Evolutionary conservation across 1,284 basidiomycete genomes (phyloP).

Genomic region (Cryptococcus amylolentus): DNA sequence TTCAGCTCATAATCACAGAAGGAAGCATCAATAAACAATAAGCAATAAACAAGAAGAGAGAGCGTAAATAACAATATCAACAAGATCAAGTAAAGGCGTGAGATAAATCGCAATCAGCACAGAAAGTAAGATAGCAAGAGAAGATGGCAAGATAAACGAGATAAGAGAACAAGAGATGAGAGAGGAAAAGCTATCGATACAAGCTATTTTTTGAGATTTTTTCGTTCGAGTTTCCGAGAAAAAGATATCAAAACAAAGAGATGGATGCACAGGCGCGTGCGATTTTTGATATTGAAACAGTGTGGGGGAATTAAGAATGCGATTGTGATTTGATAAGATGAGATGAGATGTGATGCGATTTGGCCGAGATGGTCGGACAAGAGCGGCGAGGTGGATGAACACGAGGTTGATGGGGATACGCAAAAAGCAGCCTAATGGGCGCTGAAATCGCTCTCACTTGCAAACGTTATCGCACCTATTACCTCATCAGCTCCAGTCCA

Average conservation of each 20-base stretch:
- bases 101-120: too few species aligned
- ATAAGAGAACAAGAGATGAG: too few species aligned
- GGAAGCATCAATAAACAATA: too few species aligned
- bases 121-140: too few species aligned
- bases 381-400: neutral
- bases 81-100: too few species aligned
- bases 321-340: neutral
- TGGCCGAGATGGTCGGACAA: neutral
- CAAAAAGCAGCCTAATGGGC: neutral
- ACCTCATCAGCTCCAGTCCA: neutral
- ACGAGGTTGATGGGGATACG: neutral
- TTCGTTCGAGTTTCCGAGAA: neutral
- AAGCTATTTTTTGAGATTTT: neutral
- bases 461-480: conserved; percentile 45
- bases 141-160: too few species aligned
- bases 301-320: too few species aligned
- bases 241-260: neutral
- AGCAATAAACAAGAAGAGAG: too few species aligned
- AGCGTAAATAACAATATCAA: too few species aligned
- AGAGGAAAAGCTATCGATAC: neutral
- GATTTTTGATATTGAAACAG: too few species aligned
- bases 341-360: neutral
- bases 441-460: conserved; percentile 32
- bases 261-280: neutral
- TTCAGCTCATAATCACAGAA: too few species aligned